Percentiles rank a stretch among this genome's conserved stretches.
phyloP scores from a whole-genome alignment of 208 protist species.

The Phytomonas sp. region DNA sequence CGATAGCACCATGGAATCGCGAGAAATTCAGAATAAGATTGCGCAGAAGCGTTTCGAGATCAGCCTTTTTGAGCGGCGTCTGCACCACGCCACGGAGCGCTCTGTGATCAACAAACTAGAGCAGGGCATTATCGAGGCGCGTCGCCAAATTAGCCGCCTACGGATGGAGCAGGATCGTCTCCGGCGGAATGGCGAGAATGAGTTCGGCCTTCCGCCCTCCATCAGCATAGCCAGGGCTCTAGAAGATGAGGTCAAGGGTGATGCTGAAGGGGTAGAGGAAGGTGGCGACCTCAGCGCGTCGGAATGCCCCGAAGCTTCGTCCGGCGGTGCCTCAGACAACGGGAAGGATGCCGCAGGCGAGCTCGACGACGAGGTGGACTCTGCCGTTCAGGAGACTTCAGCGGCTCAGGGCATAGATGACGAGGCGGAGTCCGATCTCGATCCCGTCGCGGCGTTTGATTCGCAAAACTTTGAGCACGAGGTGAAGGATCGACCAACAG shows the following conservation, averaged over 20 bases:
- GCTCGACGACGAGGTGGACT: not conserved
- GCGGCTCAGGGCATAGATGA: not conserved
- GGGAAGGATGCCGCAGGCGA: constrained; percentile 1
- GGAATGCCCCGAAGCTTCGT: not conserved
- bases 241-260: constrained; percentile 34
- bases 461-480: not conserved
- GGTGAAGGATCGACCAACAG: not conserved
- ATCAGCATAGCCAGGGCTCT: constrained; percentile 79
- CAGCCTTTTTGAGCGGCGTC: constrained; percentile 70
- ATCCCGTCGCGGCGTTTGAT: not conserved
- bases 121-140: constrained; percentile 58
- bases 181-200: constrained; percentile 39
- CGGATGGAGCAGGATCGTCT: constrained; percentile 84
- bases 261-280: not conserved
- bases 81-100: constrained; percentile 63
- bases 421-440: constrained; percentile 17
- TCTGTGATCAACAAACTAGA: constrained; percentile 65
- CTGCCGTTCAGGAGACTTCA: not conserved
- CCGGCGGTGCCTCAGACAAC: constrained; percentile 10
- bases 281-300: not conserved
- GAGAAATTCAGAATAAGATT: constrained; percentile 54
- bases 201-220: constrained; percentile 52
- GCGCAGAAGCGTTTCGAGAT: constrained; percentile 72
- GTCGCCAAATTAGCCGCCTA: constrained; percentile 65
- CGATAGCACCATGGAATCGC: constrained; percentile 17